These are phyloP conservation scores for Raffaelea arxii DNA, from an alignment of 2,329 filamentous ascomycete species.

Conservation along the genomic window DNA sequence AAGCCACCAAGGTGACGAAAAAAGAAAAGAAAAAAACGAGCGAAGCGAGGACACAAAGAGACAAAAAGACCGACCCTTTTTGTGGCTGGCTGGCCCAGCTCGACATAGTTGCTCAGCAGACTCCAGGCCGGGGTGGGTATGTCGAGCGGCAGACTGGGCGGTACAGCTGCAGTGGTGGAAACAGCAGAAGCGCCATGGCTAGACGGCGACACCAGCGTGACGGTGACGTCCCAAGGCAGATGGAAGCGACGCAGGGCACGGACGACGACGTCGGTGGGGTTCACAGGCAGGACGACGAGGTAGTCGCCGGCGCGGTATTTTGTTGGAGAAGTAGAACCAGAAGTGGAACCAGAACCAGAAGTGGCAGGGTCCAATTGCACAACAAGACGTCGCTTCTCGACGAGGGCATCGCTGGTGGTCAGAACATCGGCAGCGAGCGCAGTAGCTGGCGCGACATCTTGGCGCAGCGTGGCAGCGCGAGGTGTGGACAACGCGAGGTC, in stretches of 20 bases:
- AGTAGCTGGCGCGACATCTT: constrained; percentile 52
- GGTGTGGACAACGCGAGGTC: constrained; percentile 42
- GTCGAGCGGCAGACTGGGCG: constrained; percentile 40
- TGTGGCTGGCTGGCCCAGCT: constrained; percentile 63
- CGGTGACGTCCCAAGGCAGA: constrained; percentile 57
- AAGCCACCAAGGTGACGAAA: background rate
- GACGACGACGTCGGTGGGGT: constrained; percentile 50
- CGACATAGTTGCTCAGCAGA: constrained; percentile 61
- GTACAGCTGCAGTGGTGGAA: background rate
- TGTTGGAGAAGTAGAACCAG: too few relatives aligned
- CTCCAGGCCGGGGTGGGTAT: constrained; percentile 50
- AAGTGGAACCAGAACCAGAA: constrained; percentile 46
- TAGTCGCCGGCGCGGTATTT: constrained; percentile 73
- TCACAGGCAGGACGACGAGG: constrained; percentile 62
- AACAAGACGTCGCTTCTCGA: constrained; percentile 52
- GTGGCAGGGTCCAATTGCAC: constrained; percentile 58
- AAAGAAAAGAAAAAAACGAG: background rate
- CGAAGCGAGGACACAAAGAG: background rate
- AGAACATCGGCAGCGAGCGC: constrained; percentile 45
- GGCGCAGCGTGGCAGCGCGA: constrained; percentile 47
- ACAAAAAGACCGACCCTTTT: constrained; percentile 39
- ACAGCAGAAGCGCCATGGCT: too few relatives aligned
- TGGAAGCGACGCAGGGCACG: constrained; percentile 57
- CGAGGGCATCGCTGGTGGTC: constrained; percentile 16
- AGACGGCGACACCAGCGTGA: constrained; percentile 38